Conservation (phyloP, 2,329 filamentous ascomycete genomes). For the Ustulina deusta region DNA sequence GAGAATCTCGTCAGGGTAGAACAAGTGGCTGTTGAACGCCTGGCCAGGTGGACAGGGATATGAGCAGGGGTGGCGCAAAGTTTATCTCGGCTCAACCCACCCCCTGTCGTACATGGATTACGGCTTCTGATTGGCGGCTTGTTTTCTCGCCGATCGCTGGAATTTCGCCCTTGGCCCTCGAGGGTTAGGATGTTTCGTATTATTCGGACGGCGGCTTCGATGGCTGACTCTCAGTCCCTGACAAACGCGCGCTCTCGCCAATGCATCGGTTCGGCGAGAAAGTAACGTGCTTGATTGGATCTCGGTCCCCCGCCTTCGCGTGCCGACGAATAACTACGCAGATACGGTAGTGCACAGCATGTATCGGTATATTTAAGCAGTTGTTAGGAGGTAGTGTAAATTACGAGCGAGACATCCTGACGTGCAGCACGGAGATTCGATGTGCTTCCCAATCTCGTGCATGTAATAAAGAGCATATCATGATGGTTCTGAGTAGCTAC, state of each 20-base stretch:
- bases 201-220: conserved; percentile 14
- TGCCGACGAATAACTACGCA: conserved; percentile 7
- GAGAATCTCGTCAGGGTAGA: conserved; percentile 17
- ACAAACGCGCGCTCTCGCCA: conserved; percentile 30
- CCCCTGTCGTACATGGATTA: conserved; percentile 32
- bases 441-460: conserved; percentile 4
- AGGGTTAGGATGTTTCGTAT: conserved; percentile 7
- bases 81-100: conserved; percentile 32
- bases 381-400: too few relatives aligned
- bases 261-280: conserved; percentile 3
- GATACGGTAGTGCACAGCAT: too few relatives aligned
- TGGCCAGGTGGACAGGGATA: conserved; percentile 1
- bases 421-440: background rate
- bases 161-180: conserved; percentile 5
- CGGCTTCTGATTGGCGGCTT: conserved; percentile 32
- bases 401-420: background rate
- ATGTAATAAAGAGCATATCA: conserved; percentile 1
- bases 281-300: conserved; percentile 35
- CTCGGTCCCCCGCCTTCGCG: conserved; percentile 15
- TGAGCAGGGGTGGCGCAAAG: background rate
- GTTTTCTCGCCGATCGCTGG: conserved; percentile 23
- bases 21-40: conserved; percentile 28
- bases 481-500: background rate
- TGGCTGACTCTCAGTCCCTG: conserved; percentile 28
- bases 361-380: too few relatives aligned